Conservation (phyloP, 352 stramenopile genomes). For the Aphanomyces euteiches region DNA sequence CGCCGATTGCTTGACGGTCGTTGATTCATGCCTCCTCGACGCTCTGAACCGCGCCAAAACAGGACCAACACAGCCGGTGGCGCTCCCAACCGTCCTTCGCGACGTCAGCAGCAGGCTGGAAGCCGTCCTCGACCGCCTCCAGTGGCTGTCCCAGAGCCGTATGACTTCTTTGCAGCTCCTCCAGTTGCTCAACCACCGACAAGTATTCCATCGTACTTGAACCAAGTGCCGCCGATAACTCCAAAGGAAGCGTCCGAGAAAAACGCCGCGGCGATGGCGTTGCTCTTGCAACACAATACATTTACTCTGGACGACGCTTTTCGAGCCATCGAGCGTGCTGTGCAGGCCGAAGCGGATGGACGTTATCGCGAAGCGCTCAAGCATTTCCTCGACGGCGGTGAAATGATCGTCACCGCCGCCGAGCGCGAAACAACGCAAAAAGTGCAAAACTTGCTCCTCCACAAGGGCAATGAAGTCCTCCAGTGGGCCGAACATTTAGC, state of each 20-base stretch:
- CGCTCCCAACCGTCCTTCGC: neutral
- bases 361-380: conserved; percentile 77
- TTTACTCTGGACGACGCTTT: conserved; percentile 73
- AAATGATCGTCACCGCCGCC: conserved; percentile 78
- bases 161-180: conserved; percentile 1
- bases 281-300: neutral
- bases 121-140: neutral
- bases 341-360: conserved; percentile 47
- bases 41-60: neutral
- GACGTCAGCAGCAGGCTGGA: neutral
- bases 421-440: conserved; percentile 75
- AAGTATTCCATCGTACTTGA: neutral
- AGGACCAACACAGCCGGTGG: neutral
- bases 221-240: conserved; percentile 19
- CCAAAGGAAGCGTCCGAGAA: conserved; percentile 19
- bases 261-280: conserved; percentile 10
- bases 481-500: conserved; percentile 79
- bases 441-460: conserved; percentile 80
- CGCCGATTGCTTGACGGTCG: neutral
- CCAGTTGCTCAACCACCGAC: neutral
- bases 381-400: conserved; percentile 77
- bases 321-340: conserved; percentile 63
- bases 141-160: neutral
- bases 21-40: neutral
- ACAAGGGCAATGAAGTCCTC: conserved; percentile 82